Base-by-base conservation (phyloP, 257 asterid species). In the Craterostigma plantagineum region DNA sequence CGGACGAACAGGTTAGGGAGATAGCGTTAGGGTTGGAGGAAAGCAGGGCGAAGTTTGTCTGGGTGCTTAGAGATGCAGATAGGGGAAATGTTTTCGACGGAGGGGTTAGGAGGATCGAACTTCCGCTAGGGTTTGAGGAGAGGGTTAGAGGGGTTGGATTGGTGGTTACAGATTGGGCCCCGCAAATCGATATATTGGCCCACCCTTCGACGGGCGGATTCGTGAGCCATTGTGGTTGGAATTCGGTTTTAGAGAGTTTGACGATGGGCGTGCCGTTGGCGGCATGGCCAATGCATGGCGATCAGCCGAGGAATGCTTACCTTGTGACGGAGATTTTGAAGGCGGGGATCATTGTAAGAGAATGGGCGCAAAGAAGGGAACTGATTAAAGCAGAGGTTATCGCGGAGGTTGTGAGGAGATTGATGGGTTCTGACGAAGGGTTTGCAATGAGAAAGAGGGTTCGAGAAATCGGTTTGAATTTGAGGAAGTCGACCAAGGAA, bases 181-280 rank as follows among this genome's bases (percentile, higher is more conserved):
- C 81, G 0, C 82, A 72, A 47, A n/a, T 61, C 46, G 74, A 72
- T 17, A 66, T 76, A 13, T 48, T 69, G 7, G 64, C 63, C 1
- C 79, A 72, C 45, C 35, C 43, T 0, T 51, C 86, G 0, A 62
- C 60, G 0, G 81, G 71, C 0, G 81, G 71, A 15, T 76, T 71
- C 27, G 48, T 68, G 62, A 71, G 76, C 43, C 81, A 66, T 9
- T 72, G 87, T 2, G 81, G 78, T 1, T 72, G 81, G 78, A 76
- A 76, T 35, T 76, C 87, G 0, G 57, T 77, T 54, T 55, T 63
- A 6, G 86, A 75, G 49, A 68, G 80, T 35, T 63, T 75, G 7
- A 35, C 64, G 12, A 40, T 47, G 43, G 90, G 82, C 9, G 72
- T 72, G 16, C 63, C 78, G 0, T 54, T 76, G 0, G 73, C 65